Conservation (phyloP, 179 eudicot genomes). For the Silene noctiflora region DNA sequence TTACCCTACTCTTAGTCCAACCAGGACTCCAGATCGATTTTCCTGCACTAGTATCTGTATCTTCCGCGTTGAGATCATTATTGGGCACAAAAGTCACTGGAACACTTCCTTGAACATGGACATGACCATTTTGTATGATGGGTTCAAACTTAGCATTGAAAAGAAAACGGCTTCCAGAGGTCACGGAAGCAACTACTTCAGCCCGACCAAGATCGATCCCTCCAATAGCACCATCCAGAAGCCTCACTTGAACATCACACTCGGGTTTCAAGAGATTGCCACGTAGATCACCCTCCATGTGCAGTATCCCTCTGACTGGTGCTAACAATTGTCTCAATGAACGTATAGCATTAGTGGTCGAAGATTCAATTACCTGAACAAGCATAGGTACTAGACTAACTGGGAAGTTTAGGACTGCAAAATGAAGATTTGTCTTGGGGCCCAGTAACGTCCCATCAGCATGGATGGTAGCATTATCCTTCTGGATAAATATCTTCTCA, state of each 20-base stretch:
- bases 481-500: conserved; percentile 93
- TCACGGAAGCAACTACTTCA: conserved; percentile 95
- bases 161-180: conserved; percentile 87
- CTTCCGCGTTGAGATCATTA: conserved; percentile 58
- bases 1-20: conserved; percentile 68
- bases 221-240: conserved; percentile 94
- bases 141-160: conserved; percentile 99
- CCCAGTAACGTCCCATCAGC: conserved; percentile 97
- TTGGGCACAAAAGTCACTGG: conserved; percentile 70
- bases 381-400: conserved; percentile 91
- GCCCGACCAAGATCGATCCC: conserved; percentile 99
- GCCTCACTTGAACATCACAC: conserved; percentile 99
- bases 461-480: conserved; percentile 95
- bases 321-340: conserved; percentile 79
- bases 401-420: conserved; percentile 96
- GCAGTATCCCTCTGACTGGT: conserved; percentile 87
- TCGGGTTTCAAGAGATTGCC: conserved; percentile 94
- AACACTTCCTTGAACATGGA: conserved; percentile 96
- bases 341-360: conserved; percentile 79
- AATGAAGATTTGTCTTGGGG: conserved; percentile 96
- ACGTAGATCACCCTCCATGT: conserved; percentile 99
- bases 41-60: conserved; percentile 48
- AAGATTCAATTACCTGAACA: conserved; percentile 88
- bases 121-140: conserved; percentile 91
- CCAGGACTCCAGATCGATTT: conserved; percentile 68